Evolutionary conservation across 202 grass and related monocot species (phyloP).

Genomic region (Cymbopogon flexuosus): DNA sequence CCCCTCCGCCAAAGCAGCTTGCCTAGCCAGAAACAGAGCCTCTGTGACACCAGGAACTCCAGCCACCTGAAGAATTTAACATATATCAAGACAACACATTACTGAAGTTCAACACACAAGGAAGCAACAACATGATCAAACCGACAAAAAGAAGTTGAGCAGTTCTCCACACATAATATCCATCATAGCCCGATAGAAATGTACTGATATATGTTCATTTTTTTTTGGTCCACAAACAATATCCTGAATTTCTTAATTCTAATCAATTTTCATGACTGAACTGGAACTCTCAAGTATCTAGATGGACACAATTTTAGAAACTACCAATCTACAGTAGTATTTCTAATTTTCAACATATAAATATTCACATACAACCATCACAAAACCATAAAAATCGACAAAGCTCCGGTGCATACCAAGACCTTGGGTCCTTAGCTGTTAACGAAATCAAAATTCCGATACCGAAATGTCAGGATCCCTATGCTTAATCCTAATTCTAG

Average conservation of each 20-base stretch:
- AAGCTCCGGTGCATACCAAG: no score
- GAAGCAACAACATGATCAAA: not conserved
- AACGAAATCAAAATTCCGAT: not conserved
- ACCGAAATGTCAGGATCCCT: no score
- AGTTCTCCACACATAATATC: not conserved
- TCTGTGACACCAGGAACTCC: conserved; percentile 88
- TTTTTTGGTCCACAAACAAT: not conserved
- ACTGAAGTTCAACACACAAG: not conserved
- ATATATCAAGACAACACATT: not conserved
- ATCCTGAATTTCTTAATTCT: not conserved
- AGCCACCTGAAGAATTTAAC: conserved; percentile 59
- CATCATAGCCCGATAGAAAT: not conserved
- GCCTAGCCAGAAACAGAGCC: conserved; percentile 70
- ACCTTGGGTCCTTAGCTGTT: not conserved
- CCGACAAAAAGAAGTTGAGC: not conserved
- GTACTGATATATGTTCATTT: not conserved
- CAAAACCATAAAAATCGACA: not conserved
- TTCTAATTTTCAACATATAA: no score
- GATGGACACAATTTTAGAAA: not conserved
- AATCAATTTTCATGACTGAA: not conserved
- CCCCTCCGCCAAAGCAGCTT: conserved; percentile 60
- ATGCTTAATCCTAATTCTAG: not conserved
- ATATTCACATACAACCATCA: not conserved
- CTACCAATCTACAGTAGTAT: not conserved
- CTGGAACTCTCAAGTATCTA: not conserved